Base-by-base conservation (phyloP, 2,329 filamentous ascomycete species). In the Juglanconis juglandina region DNA sequence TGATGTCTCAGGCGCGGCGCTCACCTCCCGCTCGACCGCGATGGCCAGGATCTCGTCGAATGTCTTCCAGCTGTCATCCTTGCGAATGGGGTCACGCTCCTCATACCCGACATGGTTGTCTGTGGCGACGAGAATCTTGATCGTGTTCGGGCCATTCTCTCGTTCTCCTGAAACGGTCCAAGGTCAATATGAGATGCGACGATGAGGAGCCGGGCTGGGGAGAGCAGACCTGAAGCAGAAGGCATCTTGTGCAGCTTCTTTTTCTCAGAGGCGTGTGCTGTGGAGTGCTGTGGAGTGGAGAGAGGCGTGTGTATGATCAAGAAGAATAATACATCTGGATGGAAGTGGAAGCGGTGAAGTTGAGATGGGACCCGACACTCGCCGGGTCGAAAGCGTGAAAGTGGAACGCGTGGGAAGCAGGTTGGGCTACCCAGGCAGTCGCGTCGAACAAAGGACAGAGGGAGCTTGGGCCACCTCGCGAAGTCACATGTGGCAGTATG, bases 21-120 rank as follows among this genome's bases (percentile, higher is more conserved):
- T 48, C 72, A 84, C 95, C 77, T 99, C 95, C 71, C 89, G 83
- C 39, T 88, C 86, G 70, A 89, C 91, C 24, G 94, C 95, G 47
- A 98, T 77, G 65, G 87, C 89, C 89, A 99, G 92, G 63, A 97
- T 87, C 75, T 99, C 95, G 72, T 99, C 90, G 77, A 99, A 99
- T 3, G 89, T 92, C 71, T 87, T 89, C 93, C 94, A 98, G 76
- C 92, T 97, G 74, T 99, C 95, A 72, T 98, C 91, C 66, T 93
- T 94, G n/a, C 95, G 91, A 63, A 95, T 90, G 1, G 91, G 86
- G 73, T 99, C 93, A 68, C 93, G 88, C 76, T 99, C 95, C 71
- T 92, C 91, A 75, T 92, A 98, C 56, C 95, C 95, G 63, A 99
- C 95, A 89, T 99, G 95, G 68, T 96, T 98, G 73, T 99, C 95